A percentile compares a stretch with the other conserved stretches of the same genome.
Conservation (phyloP, 495 filamentous ascomycete species). For the Annulohypoxylon nitens region DNA sequence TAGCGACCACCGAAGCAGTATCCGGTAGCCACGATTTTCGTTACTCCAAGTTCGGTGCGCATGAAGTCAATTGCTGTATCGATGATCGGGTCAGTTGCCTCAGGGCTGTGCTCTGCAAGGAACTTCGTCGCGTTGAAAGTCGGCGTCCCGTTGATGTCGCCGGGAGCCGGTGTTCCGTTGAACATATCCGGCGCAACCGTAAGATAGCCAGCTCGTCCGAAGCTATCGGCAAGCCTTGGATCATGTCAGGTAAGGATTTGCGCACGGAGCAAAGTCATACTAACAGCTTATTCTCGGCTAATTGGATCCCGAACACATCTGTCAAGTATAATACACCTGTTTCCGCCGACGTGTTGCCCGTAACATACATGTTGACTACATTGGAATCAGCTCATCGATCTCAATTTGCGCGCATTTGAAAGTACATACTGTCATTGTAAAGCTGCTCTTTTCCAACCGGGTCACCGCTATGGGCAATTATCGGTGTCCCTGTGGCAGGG, state of each 20-base stretch:
- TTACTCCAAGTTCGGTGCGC: slow-evolving; percentile 67
- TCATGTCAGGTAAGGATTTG: slow-evolving; percentile 7
- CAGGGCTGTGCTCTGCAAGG: slow-evolving; percentile 64
- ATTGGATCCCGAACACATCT: slow-evolving; percentile 72
- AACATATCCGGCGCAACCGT: slow-evolving; percentile 82
- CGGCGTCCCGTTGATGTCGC: slow-evolving; percentile 63
- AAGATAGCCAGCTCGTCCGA: slow-evolving; percentile 80
- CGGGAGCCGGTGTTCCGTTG: slow-evolving; percentile 66
- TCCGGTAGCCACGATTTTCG: slow-evolving; percentile 73
- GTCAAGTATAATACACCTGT: slow-evolving; percentile 66
- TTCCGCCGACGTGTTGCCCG: slow-evolving; percentile 55
- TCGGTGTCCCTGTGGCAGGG: slow-evolving; percentile 35
- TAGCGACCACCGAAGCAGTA: slow-evolving; percentile 72
- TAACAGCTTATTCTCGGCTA: slow-evolving; percentile 73
- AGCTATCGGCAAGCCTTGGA: slow-evolving; percentile 75
- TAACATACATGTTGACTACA: slow-evolving; percentile 57
- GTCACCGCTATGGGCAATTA: slow-evolving; percentile 53
- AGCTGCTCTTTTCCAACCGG: slow-evolving; percentile 51
- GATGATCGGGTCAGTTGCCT: slow-evolving; percentile 73
- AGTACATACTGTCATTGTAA: slow-evolving; percentile 48
- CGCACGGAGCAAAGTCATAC: slow-evolving; percentile 18
- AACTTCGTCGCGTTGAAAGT: slow-evolving; percentile 69
- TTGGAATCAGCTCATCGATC: neutral
- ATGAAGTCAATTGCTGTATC: slow-evolving; percentile 70
- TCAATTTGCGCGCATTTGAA: neutral